A percentile compares a stretch with the other conserved stretches of the same genome.
Evolutionary conservation across 2,329 filamentous ascomycete species (phyloP).

Genomic region (Elsinoe australis): DNA sequence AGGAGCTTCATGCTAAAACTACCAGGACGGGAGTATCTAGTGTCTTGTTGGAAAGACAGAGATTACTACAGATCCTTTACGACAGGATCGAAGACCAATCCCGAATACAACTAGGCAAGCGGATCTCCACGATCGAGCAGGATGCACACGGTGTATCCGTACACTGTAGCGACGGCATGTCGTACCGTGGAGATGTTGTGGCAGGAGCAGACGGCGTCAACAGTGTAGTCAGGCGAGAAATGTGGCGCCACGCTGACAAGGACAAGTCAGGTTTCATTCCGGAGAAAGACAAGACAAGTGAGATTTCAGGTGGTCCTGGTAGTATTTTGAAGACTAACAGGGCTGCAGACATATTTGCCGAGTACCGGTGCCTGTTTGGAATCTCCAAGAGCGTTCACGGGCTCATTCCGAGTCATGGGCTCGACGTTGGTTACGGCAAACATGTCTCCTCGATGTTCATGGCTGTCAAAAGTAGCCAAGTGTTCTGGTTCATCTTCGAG

Average conservation of each 20-base stretch:
- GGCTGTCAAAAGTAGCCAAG: constrained; percentile 26
- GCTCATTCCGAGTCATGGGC: constrained; percentile 19
- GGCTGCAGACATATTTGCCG: constrained; percentile 19
- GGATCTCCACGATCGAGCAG: constrained; percentile 11
- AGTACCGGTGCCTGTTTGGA: constrained; percentile 35
- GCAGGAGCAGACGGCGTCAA: constrained; percentile 28
- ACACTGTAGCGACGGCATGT: constrained; percentile 15
- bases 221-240: constrained; percentile 23
- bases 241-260: constrained; percentile 23
- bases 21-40: constrained; percentile 20
- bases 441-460: constrained; percentile 27
- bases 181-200: constrained; percentile 25
- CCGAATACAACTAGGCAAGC: constrained; percentile 17
- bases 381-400: constrained; percentile 29
- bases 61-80: constrained; percentile 23
- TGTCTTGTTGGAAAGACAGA: constrained; percentile 27
- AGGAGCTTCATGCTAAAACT: neutral
- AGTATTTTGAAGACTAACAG: neutral
- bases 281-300: constrained; percentile 20
- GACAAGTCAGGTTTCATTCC: constrained; percentile 19
- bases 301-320: neutral
- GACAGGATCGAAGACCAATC: constrained; percentile 23
- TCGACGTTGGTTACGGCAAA: constrained; percentile 23
- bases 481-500: constrained; percentile 36
- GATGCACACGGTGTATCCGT: constrained; percentile 6